Percentiles rank a stretch among this genome's conserved stretches.
These are phyloP conservation scores for Phytopythium litorale DNA, from an alignment of 352 stramenopile species.

Conservation along the genomic window DNA sequence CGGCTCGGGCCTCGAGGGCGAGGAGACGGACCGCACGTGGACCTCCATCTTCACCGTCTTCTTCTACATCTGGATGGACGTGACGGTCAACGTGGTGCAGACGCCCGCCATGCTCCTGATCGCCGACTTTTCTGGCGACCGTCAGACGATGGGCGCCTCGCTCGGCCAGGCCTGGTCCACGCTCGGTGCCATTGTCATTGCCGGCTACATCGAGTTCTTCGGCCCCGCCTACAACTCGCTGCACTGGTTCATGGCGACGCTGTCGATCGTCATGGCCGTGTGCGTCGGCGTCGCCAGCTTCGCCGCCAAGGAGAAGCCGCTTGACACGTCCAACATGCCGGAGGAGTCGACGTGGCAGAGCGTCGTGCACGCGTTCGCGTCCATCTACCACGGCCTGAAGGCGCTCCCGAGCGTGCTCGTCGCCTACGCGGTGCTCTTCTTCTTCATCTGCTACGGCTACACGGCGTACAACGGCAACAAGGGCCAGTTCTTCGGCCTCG, in stretches of 20 bases:
- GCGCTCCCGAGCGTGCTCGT: constrained; percentile 28
- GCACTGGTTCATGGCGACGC: constrained; percentile 51
- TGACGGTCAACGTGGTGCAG: constrained; percentile 59
- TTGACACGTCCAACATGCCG: constrained; percentile 19
- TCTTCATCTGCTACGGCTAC: constrained; percentile 44
- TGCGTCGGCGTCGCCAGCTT: constrained; percentile 26
- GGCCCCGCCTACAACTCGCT: constrained; percentile 42
- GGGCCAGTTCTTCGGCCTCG: constrained; percentile 53
- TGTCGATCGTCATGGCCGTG: constrained; percentile 39
- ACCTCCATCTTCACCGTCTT: constrained; percentile 47
- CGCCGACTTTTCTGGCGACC: constrained; percentile 56
- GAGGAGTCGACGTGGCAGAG: constrained; percentile 18
- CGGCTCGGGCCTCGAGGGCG: constrained; percentile 18
- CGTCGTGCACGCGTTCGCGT: constrained; percentile 27
- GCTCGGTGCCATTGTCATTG: constrained; percentile 43
- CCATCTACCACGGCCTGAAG: constrained; percentile 32
- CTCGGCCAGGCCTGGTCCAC: constrained; percentile 45
- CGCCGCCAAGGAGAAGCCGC: constrained; percentile 31
- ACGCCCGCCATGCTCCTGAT: constrained; percentile 49
- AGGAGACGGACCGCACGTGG: constrained; percentile 28
- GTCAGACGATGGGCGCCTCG: constrained; percentile 46
- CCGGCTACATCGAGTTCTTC: constrained; percentile 54
- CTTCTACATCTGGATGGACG: constrained; percentile 69
- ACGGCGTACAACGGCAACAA: constrained; percentile 61
- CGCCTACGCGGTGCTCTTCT: constrained; percentile 33